Base-by-base conservation (phyloP, 257 asterid species). In the Salvia miltiorrhiza region DNA sequence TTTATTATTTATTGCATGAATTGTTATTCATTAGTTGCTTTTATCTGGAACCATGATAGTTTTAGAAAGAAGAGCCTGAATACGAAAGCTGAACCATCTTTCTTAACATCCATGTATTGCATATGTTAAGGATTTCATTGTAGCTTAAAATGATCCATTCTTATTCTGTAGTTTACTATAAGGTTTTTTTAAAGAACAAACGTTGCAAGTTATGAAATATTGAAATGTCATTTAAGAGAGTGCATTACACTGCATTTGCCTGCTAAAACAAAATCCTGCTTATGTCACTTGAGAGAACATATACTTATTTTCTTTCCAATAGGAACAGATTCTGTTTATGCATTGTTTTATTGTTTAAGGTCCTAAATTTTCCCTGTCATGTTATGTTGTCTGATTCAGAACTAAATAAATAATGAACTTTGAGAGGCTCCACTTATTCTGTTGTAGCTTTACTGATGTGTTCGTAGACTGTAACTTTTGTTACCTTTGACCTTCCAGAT, bases 401-500 rank as follows among this genome's bases (percentile, higher is more conserved):
- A 4, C n/a, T 56, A 20, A 44, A 14, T 24, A 30, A 16, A 44
- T 26, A 67, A 30, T 44, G 19, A 50, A 60, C 49, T 66, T 71
- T 71, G 45, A 44, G 24, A 16, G 45, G 23, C 44, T 54, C 33
- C 19, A 24, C 41, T 50, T 67, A n/a, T 24, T 72, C 20, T 53
- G 37, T 32, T 43, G 59, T 65, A 13, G 58, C 11, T 24, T 60
- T 52, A 53, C 24, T 35, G 61, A 10, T 49, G 13, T n/a, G 60
- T 26, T 39, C 48, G 39, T 57, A 71, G 24, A 63, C 65, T 53
- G 41, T 57, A 33, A 60, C 63, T 33, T 12, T 12, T 0, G 49
- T 57, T 8, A 39, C 23, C 23, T 67, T 63, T 77, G 57, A 62
- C 80, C 62, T 83, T 63, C 65, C 72, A 90, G 97, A 90, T 93